Base-by-base conservation (phyloP, 768 basidiomycete genomes). In the Agrocybe pediades region DNA sequence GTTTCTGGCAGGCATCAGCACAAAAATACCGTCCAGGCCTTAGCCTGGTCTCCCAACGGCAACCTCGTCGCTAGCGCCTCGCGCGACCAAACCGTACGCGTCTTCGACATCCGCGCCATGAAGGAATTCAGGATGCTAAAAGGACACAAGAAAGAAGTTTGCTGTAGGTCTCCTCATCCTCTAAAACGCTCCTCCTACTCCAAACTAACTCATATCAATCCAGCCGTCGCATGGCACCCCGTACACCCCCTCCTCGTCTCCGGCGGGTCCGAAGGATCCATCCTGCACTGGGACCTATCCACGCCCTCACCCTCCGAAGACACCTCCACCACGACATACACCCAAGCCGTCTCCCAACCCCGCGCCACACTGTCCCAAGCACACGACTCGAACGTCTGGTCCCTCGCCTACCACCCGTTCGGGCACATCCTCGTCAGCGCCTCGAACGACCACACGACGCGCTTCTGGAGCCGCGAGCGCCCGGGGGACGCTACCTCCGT, bases 101-200 rank as follows among this genome's bases (percentile, higher is more conserved):
- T 99, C 9, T 99, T 98, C 65, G 97, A 99, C 66, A 98, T 99
- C 59, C 86, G 97, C 16, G 94, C 94, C 45, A 96, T 99, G 91
- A 95, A 96, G 69, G 95, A 98, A 68, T 85, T 92, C 68, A 84
- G 91, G 20, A 74, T 92, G 16, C 84, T 98, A 58, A 92, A 93
- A 64, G 97, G 97, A 1, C 97, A 99, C 79, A 95, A 94, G 67
- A 96, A 98, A 65, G 97, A 98, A 81, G 94, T 97, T 36, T 95
- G 94, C 75, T 95, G 92, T 95, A 74, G 56, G 92, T 79, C 23
- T 17, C 51, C 21, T n/a, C 9, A 24, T 19, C 20, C 25, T 19
- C 15, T 26, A 27, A 17, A 20, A 15, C 23, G 17, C 30, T 19
- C 36, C 30, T 46, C 8, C 30, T 23, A 16, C 39, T 42, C 21